Evolutionary conservation across 768 basidiomycete genomes (phyloP).

Genomic region (Daedaleopsis nitida): DNA sequence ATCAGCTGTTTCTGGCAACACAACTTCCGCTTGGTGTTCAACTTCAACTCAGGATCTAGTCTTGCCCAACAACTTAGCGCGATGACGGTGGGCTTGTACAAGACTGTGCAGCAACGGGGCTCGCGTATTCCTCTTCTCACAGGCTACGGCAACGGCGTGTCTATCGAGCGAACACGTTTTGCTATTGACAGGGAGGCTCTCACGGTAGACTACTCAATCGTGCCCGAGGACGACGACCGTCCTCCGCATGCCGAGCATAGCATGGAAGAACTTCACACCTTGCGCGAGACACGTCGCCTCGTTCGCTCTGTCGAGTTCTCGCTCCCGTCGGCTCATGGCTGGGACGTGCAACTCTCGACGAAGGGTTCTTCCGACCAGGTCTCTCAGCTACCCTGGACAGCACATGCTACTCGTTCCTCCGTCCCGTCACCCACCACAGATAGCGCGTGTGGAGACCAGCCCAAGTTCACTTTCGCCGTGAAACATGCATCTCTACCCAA

Average conservation of each 20-base stretch:
- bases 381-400: conserved; percentile 74
- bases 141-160: conserved; percentile 81
- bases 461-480: conserved; percentile 60
- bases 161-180: conserved; percentile 77
- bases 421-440: conserved; percentile 36
- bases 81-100: conserved; percentile 79
- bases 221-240: conserved; percentile 69
- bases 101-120: conserved; percentile 78
- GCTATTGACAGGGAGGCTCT: conserved; percentile 84
- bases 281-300: conserved; percentile 68
- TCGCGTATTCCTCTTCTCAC: conserved; percentile 71
- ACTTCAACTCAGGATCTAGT: conserved; percentile 63
- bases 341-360: conserved; percentile 82
- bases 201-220: conserved; percentile 80
- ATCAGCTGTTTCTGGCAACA: conserved; percentile 96
- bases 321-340: conserved; percentile 76
- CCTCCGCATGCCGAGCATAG: conserved; percentile 39
- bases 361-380: conserved; percentile 74
- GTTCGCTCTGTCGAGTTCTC: conserved; percentile 80
- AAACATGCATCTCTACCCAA: conserved; percentile 72
- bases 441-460: conserved; percentile 42
- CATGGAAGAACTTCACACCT: conserved; percentile 62
- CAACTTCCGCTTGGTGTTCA: conserved; percentile 87
- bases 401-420: conserved; percentile 53
- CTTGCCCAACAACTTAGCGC: conserved; percentile 83